Conservation (phyloP, 2,329 filamentous ascomycete species). For the Fusarium tupiense region DNA sequence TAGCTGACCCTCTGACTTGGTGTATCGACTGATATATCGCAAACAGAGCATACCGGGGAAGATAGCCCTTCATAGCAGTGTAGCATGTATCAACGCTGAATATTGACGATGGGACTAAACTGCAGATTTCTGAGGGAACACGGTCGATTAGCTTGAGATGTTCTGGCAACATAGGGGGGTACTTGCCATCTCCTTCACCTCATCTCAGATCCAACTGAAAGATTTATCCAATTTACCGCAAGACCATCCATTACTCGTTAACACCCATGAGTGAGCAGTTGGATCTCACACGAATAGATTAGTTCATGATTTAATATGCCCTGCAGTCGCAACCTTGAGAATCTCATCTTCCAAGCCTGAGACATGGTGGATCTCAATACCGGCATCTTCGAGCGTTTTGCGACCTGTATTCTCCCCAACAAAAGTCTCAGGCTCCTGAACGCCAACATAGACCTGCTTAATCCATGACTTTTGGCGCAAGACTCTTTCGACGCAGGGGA, state of each 20-base stretch:
- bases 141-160: background rate
- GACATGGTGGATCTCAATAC: constrained; percentile 78
- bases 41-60: background rate
- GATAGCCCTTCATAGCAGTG: background rate
- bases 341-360: constrained; percentile 83
- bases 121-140: background rate
- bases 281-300: background rate
- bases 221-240: background rate
- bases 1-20: background rate
- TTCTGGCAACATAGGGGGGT: background rate
- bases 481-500: constrained; percentile 83
- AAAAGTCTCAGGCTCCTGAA: constrained; percentile 90
- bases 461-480: constrained; percentile 70
- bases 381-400: constrained; percentile 73
- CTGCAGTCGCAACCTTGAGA: constrained; percentile 81
- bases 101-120: no score
- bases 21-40: background rate
- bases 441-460: constrained; percentile 84
- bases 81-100: background rate
- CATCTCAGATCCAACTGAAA: background rate
- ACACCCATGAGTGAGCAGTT: no score
- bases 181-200: background rate
- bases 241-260: background rate
- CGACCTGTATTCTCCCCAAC: constrained; percentile 83
- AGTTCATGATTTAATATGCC: constrained; percentile 61